phyloP scores from a whole-genome alignment of 2,329 filamentous ascomycete genomes.

The Cladosporium phlei region DNA sequence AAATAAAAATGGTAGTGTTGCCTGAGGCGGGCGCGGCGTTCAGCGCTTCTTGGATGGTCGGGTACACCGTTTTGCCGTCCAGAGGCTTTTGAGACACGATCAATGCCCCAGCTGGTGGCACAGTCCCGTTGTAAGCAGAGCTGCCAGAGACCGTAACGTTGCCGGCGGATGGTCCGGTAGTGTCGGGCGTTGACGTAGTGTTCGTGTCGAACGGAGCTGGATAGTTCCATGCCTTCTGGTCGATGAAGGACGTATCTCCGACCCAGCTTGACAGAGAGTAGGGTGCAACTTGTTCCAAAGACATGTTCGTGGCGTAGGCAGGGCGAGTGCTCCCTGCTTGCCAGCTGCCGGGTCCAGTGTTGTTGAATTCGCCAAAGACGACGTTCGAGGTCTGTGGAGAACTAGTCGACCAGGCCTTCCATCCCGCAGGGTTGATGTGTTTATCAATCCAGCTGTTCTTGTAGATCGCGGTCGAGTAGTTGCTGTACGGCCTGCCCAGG shows the following conservation, averaged over 20 bases:
- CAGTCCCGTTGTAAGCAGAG: conserved; percentile 31
- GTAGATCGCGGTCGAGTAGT: conserved; percentile 46
- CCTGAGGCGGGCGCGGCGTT: conserved; percentile 34
- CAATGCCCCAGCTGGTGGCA: conserved; percentile 34
- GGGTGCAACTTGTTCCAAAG: conserved; percentile 29
- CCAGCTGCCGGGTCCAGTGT: conserved; percentile 52
- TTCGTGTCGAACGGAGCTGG: conserved; percentile 31
- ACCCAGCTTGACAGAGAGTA: conserved; percentile 38
- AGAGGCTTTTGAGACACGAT: conserved; percentile 37
- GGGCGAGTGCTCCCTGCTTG: conserved; percentile 47
- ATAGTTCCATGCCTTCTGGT: conserved; percentile 38
- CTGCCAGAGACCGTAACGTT: conserved; percentile 27
- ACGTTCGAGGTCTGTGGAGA: conserved; percentile 49
- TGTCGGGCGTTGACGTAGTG: conserved; percentile 18
- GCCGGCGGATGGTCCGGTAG: conserved; percentile 18
- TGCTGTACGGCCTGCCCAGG: conserved; percentile 49
- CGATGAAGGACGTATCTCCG: conserved; percentile 40
- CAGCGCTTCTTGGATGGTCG: conserved; percentile 36
- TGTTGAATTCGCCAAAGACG: conserved; percentile 54
- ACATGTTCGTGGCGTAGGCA: conserved; percentile 41
- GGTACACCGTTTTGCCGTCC: conserved; percentile 32
- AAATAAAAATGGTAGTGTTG: conserved; percentile 38
- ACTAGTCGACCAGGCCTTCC: conserved; percentile 50
- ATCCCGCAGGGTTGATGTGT: conserved; percentile 56
- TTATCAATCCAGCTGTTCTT: conserved; percentile 47